Evolutionary conservation across 495 filamentous ascomycete genomes (phyloP).

Genomic region (Tuber magnatum): DNA sequence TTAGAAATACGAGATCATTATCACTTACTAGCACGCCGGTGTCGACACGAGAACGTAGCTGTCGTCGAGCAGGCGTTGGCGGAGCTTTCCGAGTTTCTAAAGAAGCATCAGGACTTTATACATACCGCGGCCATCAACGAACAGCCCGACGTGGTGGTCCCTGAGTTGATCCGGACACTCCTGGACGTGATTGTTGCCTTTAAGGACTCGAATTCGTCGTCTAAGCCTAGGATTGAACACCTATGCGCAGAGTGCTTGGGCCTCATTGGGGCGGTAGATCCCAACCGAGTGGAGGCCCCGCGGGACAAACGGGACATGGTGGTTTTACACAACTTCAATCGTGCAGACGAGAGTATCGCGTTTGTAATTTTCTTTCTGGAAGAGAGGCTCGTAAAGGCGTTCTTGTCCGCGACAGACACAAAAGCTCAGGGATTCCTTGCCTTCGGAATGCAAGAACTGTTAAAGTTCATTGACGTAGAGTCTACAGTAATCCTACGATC

Average conservation of each 20-base stretch:
- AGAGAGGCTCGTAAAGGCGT: slow-evolving; percentile 80
- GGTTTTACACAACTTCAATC: slow-evolving; percentile 69
- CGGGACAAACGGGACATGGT: slow-evolving; percentile 72
- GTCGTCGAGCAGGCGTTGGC: slow-evolving; percentile 72
- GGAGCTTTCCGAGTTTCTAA: slow-evolving; percentile 68
- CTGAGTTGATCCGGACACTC: slow-evolving; percentile 62
- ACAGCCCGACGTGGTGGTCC: slow-evolving; percentile 70
- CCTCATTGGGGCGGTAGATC: slow-evolving; percentile 81
- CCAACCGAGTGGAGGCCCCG: slow-evolving; percentile 74
- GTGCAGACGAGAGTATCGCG: slow-evolving; percentile 69
- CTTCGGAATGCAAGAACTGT: slow-evolving; percentile 85
- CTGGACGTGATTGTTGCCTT: slow-evolving; percentile 78
- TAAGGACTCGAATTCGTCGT: slow-evolving; percentile 54
- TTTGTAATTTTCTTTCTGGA: slow-evolving; percentile 81
- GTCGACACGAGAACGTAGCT: slow-evolving; percentile 71
- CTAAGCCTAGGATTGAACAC: slow-evolving; percentile 50
- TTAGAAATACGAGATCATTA: slow-evolving; percentile 58
- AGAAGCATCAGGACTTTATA: slow-evolving; percentile 66
- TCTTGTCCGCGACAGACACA: slow-evolving; percentile 78
- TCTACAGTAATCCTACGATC: slow-evolving; percentile 51
- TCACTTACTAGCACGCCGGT: slow-evolving; percentile 60
- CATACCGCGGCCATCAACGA: slow-evolving; percentile 76
- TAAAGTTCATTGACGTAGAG: slow-evolving; percentile 65
- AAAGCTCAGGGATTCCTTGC: slow-evolving; percentile 82
- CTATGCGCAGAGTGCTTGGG: slow-evolving; percentile 74